A percentile compares a stretch with the other conserved stretches of the same genome.
Evolutionary conservation across 2,329 filamentous ascomycete species (phyloP).

Genomic region (Grosmannia penicillata): DNA sequence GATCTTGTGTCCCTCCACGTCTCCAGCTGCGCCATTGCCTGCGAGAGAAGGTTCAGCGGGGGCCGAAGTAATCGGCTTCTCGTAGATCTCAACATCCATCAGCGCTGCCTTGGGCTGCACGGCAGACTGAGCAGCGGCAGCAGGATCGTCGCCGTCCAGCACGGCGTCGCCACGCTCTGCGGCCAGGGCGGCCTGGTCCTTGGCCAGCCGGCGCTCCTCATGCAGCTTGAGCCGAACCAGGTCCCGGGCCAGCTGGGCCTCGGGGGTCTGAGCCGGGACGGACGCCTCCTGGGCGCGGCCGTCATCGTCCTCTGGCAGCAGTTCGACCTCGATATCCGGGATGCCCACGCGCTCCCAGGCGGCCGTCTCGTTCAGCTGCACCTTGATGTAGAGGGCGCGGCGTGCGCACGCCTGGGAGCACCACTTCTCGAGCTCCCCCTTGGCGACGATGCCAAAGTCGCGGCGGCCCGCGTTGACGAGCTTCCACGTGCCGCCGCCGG

Average conservation of each 20-base stretch:
- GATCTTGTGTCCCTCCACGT: conserved; percentile 35
- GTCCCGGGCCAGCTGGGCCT: conserved; percentile 18
- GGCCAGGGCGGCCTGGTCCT: conserved; percentile 29
- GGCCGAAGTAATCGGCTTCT: conserved; percentile 29
- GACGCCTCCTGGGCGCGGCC: conserved; percentile 15
- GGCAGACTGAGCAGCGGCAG: conserved; percentile 22
- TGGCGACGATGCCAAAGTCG: conserved; percentile 53
- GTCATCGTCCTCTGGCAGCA: conserved; percentile 51
- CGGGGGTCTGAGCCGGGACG: background rate
- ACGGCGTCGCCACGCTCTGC: conserved; percentile 38
- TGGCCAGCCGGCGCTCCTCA: conserved; percentile 23
- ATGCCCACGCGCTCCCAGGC: conserved; percentile 65
- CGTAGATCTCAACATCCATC: conserved; percentile 34
- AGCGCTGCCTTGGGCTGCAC: conserved; percentile 20
- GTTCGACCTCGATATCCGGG: conserved; percentile 39
- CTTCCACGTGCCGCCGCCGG: conserved; percentile 50
- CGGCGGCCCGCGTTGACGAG: conserved; percentile 38
- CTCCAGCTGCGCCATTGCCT: conserved; percentile 16
- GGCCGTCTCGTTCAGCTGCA: conserved; percentile 74
- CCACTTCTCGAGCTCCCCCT: conserved; percentile 68
- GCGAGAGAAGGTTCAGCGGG: conserved; percentile 23
- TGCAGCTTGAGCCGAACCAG: conserved; percentile 28
- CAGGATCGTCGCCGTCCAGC: conserved; percentile 27
- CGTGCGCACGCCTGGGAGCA: conserved; percentile 68
- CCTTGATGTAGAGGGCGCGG: conserved; percentile 70